Evolutionary conservation across 495 filamentous ascomycete species (phyloP).

Genomic region (Penicillium desertorum): DNA sequence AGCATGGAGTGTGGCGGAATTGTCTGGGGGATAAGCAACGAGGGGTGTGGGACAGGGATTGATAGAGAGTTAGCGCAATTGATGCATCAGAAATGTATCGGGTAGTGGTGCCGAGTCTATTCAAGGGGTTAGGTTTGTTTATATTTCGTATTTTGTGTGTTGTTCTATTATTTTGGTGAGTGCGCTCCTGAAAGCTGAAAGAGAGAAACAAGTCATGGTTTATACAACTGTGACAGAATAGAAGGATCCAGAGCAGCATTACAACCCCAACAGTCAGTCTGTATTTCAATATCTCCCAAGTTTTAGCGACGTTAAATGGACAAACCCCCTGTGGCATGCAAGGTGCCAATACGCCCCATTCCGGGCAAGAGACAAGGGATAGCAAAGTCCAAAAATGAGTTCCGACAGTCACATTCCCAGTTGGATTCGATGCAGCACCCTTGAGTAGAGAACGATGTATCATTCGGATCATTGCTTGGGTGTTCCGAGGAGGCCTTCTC

Average conservation of each 20-base stretch:
- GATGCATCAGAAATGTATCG: conserved; percentile 11
- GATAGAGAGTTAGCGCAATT: not conserved
- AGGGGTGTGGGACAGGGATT: conserved; percentile 9
- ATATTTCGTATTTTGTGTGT: not conserved
- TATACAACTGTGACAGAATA: not conserved
- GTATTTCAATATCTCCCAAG: not conserved
- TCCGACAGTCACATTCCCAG: conserved; percentile 12
- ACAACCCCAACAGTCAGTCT: not conserved
- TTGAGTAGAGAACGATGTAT: conserved; percentile 25
- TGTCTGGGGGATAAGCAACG: conserved; percentile 17
- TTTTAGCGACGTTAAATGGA: not conserved
- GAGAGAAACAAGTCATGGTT: not conserved
- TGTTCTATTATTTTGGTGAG: not conserved
- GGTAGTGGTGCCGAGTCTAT: not conserved
- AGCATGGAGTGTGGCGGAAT: conserved; percentile 10
- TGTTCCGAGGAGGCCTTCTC: not conserved
- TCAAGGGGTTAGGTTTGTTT: conserved; percentile 4
- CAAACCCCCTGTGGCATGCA: conserved; percentile 27
- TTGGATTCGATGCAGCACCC: not conserved
- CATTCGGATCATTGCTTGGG: conserved; percentile 9
- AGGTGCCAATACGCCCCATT: conserved; percentile 28
- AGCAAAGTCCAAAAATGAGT: not conserved
- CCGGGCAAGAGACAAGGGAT: conserved; percentile 23
- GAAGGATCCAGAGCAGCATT: not conserved
- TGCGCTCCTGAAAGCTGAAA: not conserved